These are phyloP conservation scores for Aspergillus eucalypticola DNA, from an alignment of 2,329 filamentous ascomycete genomes.

Conservation along the genomic window DNA sequence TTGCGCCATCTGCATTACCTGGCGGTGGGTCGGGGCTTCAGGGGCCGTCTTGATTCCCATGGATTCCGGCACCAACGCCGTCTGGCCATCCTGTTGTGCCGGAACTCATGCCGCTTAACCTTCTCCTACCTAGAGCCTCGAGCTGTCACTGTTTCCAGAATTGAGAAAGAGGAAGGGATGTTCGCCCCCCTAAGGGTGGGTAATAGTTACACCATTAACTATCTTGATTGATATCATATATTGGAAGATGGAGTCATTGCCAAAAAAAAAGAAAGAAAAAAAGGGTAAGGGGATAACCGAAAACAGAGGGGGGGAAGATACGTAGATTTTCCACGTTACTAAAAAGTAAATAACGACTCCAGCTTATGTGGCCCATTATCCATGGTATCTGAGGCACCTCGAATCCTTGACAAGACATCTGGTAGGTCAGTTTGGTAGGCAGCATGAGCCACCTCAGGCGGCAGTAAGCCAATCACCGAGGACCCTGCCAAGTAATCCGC, in stretches of 20 bases:
- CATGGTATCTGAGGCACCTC: conserved; percentile 6
- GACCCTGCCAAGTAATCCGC: conserved; percentile 4
- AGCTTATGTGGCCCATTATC: neutral
- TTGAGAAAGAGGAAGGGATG: neutral
- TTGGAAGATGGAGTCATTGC: neutral
- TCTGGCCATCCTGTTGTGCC: conserved; percentile 1
- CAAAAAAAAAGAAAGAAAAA: no score
- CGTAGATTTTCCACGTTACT: neutral
- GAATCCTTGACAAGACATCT: neutral
- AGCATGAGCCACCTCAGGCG: neutral
- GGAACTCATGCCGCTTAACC: neutral
- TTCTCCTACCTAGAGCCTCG: conserved; percentile 2
- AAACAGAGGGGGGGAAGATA: neutral
- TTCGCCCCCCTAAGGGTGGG: neutral
- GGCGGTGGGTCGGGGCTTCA: conserved; percentile 6
- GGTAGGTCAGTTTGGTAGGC: neutral
- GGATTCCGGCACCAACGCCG: conserved; percentile 4
- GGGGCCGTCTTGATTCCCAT: conserved; percentile 9
- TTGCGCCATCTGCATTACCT: neutral
- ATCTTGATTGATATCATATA: neutral
- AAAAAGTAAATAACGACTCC: neutral
- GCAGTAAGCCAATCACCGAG: neutral
- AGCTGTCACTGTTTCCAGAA: neutral
- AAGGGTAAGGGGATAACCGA: neutral
- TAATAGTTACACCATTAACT: neutral